These are phyloP conservation scores for Pugionium dolabratum DNA, from an alignment of 345 rosid genomes.

Conservation along the genomic window DNA sequence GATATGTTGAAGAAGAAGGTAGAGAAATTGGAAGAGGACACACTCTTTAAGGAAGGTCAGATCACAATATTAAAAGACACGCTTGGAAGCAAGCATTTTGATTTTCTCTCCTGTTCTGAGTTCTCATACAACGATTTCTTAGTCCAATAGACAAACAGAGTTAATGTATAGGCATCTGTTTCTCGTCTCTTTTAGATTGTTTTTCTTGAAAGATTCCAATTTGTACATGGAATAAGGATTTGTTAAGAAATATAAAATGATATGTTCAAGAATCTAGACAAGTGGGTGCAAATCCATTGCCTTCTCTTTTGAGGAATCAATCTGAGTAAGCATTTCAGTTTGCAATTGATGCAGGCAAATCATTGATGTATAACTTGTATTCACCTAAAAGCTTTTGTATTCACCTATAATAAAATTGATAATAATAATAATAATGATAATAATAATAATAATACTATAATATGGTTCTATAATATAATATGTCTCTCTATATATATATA, in stretches of 20 bases:
- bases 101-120: conserved; percentile 63
- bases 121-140: conserved; percentile 41
- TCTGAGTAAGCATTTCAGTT: background rate
- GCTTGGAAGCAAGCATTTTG: conserved; percentile 54
- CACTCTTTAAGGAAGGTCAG: conserved; percentile 84
- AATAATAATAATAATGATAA: too few relatives aligned
- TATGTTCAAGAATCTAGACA: background rate
- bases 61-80: conserved; percentile 83
- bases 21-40: conserved; percentile 78
- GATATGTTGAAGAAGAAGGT: conserved; percentile 69
- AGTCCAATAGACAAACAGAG: conserved; percentile 25
- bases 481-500: too few relatives aligned
- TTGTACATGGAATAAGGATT: conserved; percentile 11
- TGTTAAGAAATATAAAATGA: background rate
- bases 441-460: too few relatives aligned
- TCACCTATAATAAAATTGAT: too few relatives aligned
- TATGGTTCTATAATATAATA: too few relatives aligned
- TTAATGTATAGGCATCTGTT: conserved; percentile 14
- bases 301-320: background rate
- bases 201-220: background rate
- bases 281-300: background rate
- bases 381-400: too few relatives aligned
- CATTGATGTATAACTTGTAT: background rate
- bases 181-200: conserved; percentile 3
- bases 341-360: background rate